Percentiles rank a stretch among this genome's conserved stretches.
Evolutionary conservation across 441 rosid genomes (phyloP).

Genomic region (Isatis lusitanica): DNA sequence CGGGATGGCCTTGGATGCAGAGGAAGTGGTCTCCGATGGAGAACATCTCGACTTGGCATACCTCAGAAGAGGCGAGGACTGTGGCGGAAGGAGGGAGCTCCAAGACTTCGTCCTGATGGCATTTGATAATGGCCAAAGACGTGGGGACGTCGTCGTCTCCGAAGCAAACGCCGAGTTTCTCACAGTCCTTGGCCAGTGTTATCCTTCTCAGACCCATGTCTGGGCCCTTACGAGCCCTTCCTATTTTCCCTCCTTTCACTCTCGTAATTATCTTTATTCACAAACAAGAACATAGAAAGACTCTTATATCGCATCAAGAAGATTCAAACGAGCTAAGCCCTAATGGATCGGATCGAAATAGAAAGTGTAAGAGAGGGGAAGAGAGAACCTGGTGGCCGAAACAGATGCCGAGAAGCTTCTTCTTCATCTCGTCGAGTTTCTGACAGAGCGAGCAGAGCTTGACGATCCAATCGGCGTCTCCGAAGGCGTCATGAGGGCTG

Average conservation of each 20-base stretch:
- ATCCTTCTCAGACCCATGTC: conserved; percentile 74
- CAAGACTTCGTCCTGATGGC: conserved; percentile 83
- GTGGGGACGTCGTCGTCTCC: conserved; percentile 35
- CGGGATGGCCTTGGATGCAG: conserved; percentile 92
- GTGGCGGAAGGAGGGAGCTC: conserved; percentile 70
- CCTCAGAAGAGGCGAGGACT: conserved; percentile 71
- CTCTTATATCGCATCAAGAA: neutral
- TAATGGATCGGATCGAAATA: neutral
- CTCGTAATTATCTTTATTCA: conserved; percentile 57
- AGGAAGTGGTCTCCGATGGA: conserved; percentile 52
- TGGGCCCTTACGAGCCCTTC: conserved; percentile 64
- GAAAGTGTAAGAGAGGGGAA: neutral
- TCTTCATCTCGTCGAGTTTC: conserved; percentile 65
- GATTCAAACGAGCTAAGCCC: neutral
- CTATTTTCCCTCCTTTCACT: conserved; percentile 74
- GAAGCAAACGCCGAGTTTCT: conserved; percentile 12
- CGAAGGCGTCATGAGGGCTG: conserved; percentile 79
- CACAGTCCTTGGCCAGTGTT: conserved; percentile 46
- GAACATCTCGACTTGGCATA: conserved; percentile 76
- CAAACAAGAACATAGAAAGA: neutral
- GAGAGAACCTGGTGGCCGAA: conserved; percentile 72
- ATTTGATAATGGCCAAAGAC: conserved; percentile 60
- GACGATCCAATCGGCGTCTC: conserved; percentile 69
- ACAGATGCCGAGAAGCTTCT: conserved; percentile 81
- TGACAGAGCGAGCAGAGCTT: conserved; percentile 61